A percentile compares a stretch with the other conserved stretches of the same genome.
These are phyloP conservation scores for Penicillium sp. DNA, from an alignment of 2,329 filamentous ascomycete species.

Conservation along the genomic window DNA sequence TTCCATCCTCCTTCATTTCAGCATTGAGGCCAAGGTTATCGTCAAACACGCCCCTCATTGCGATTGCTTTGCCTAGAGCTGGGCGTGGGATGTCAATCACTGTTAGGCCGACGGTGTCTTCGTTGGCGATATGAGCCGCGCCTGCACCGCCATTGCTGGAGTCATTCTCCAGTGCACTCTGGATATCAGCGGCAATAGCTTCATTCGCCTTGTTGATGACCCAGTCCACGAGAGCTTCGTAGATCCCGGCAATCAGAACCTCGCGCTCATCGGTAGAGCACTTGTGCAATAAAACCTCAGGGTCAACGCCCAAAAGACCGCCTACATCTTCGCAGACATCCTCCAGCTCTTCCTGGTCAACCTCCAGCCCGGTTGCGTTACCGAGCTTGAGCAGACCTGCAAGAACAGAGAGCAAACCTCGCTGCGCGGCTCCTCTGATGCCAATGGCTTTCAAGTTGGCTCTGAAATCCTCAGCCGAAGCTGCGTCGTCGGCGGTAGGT, in stretches of 20 bases:
- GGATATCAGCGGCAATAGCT: slow-evolving; percentile 71
- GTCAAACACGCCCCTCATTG: slow-evolving; percentile 86
- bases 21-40: slow-evolving; percentile 88
- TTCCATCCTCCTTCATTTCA: slow-evolving; percentile 94
- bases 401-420: slow-evolving; percentile 78
- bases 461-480: slow-evolving; percentile 88
- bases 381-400: slow-evolving; percentile 86
- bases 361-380: slow-evolving; percentile 75
- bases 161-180: slow-evolving; percentile 58
- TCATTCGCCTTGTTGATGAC: slow-evolving; percentile 84
- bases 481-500: slow-evolving; percentile 85
- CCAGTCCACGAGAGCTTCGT: slow-evolving; percentile 93
- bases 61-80: slow-evolving; percentile 76
- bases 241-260: slow-evolving; percentile 76
- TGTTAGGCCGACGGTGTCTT: slow-evolving; percentile 82
- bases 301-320: slow-evolving; percentile 77
- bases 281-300: slow-evolving; percentile 70
- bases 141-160: slow-evolving; percentile 60
- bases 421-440: slow-evolving; percentile 78
- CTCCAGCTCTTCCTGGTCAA: slow-evolving; percentile 79
- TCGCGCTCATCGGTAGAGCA: slow-evolving; percentile 80
- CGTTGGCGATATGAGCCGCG: slow-evolving; percentile 61
- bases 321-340: slow-evolving; percentile 86
- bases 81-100: slow-evolving; percentile 80
- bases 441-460: slow-evolving; percentile 82